Conservation (phyloP, 2,329 filamentous ascomycete species). For the Fragosphaeria purpurea region DNA sequence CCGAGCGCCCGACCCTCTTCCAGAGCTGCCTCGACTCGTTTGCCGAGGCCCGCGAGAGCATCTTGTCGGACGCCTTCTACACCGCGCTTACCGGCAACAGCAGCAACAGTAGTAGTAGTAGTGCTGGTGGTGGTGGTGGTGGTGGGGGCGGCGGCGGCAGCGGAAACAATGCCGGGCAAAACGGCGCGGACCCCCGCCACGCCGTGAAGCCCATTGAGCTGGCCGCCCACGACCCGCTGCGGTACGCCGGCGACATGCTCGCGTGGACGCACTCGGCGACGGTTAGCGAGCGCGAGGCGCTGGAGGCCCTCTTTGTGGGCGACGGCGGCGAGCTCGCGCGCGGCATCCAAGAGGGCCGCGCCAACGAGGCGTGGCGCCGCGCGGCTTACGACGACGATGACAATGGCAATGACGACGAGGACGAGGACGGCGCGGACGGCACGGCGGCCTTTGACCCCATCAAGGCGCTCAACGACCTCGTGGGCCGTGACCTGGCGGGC, state of each 20-base stretch:
- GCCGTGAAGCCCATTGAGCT: slow-evolving; percentile 86
- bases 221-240: slow-evolving; percentile 78
- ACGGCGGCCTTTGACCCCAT: slow-evolving; percentile 62
- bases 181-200: slow-evolving; percentile 31
- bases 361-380: slow-evolving; percentile 75
- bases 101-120: slow-evolving; percentile 19
- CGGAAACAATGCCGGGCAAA: neutral
- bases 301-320: slow-evolving; percentile 83
- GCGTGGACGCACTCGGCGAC: slow-evolving; percentile 93
- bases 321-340: slow-evolving; percentile 83
- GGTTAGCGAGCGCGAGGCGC: slow-evolving; percentile 84
- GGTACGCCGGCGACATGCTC: slow-evolving; percentile 94
- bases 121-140: slow-evolving; percentile 23
- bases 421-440: slow-evolving; percentile 45
- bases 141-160: slow-evolving; percentile 24
- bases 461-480: slow-evolving; percentile 73
- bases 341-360: slow-evolving; percentile 67
- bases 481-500: slow-evolving; percentile 74
- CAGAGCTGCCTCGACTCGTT: slow-evolving; percentile 91
- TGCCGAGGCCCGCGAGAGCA: slow-evolving; percentile 76
- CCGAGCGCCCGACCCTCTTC: slow-evolving; percentile 82
- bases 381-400: slow-evolving; percentile 14
- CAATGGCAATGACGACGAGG: slow-evolving; percentile 48
- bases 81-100: slow-evolving; percentile 69
- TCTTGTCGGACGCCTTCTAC: slow-evolving; percentile 82